Base-by-base conservation (phyloP, 2,329 filamentous ascomycete species). In the Fusarium devonianum region DNA sequence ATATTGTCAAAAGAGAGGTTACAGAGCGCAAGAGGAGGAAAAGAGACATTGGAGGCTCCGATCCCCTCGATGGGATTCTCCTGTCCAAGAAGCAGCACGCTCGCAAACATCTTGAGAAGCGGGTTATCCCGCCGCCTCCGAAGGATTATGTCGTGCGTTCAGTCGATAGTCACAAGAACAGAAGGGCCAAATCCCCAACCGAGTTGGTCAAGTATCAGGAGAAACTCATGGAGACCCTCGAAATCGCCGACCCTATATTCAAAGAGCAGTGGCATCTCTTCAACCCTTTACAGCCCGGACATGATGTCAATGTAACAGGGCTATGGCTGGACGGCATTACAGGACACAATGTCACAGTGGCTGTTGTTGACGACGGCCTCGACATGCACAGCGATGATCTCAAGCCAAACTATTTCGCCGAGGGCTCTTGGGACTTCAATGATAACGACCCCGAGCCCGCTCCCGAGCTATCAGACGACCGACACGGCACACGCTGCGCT, bases 371-470 rank as follows among this genome's bases (percentile, higher is more conserved):
- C 66, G 94, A 99, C 72, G 94, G 94, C 0, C 73, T 99, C 59
- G 94, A 99, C 67, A 94, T 99, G 88, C 84, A 96, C 74, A 97
- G 92, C 75, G 82, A 90, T 18, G 94, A 99, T 69, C 76, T 99
- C 34, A 92, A 89, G 71, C 88, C 85, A 63, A 99, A 99, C 71
- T 99, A 97, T 74, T 97, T 93, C 68, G 88, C 91, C 1, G 84
- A 85, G 48, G 94, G 94, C 18, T 97, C 93, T 3, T 97, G 89
- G 74, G 94, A 99, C 73, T 99, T 96, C 77, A 99, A 99, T 71
- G 92, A 97, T 66, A 80, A 89, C 38, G 81, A 80, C 2, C 78
- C 86, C 2, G 87, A 94, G 60, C 94, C 94, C 3, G 87, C 84
- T 53, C 94, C 94, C 2, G 82, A 85, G n/a, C 75, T 97, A 4